Evolutionary conservation across 108 stramenopile species (phyloP), one percentile per base, ranked within the genome.

Genomic region (Nitzschia sp.): DNA sequence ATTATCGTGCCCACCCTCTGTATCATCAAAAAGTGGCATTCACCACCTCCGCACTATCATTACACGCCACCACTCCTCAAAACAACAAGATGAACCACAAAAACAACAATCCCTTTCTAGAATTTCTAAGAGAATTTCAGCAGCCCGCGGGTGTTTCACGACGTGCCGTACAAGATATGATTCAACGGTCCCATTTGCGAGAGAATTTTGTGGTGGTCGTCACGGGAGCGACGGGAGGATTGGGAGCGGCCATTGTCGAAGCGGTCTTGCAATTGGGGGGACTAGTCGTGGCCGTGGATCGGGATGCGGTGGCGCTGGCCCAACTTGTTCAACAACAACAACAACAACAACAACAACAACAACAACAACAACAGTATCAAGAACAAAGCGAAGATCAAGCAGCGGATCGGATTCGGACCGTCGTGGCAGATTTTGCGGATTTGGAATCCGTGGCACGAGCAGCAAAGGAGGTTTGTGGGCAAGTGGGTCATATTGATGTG

Each of bases 391-490:
- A 15, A 25, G 23, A 15, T 44, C 13, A 44, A 15, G 41, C 41
- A 44, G 41, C 41, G 13, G 41, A 44, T 52, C 4, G 50, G 50
- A 56, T 56, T 29, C 55, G 31, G 23, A 56, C 29, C 27, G 27
- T 56, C 6, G 29, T 56, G 11, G 76, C 79, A 0, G 82, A 87
- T 47, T 61, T 81, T 21, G 44, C 53, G 26, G 82, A 83, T 57
- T 45, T 87, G 46, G 56, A 66, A 1, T 72, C 80, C 1, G 85
- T 87, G 33, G 47, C 85, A 2, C 59, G 36, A 13, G 80, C 79
- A 23, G 77, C 77, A n/a, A 53, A 75, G 67, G 71, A 71, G 34
- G 78, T 86, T 17, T 34, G 28, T 6, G 22, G 58, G 21, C 23
- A 45, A 32, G 59, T 71, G 19, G 57, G 76, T 54, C 54, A 47